Percentiles rank a stretch among this genome's conserved stretches.
Evolutionary conservation across 164 flowering plant genomes (phyloP).

Genomic region (Piper betle): DNA sequence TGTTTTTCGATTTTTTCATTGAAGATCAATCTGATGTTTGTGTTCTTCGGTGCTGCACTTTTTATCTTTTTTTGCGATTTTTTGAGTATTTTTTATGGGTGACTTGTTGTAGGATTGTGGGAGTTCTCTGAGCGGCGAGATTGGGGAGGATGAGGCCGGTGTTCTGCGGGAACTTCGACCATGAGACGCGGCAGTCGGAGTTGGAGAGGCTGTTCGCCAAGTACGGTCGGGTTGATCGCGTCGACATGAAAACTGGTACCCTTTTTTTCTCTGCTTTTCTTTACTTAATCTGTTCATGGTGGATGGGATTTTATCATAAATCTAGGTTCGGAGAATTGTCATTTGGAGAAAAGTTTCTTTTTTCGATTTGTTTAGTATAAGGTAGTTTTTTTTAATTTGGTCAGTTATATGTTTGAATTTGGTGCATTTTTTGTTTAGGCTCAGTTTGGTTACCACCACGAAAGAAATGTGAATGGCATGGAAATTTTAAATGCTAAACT

Average conservation of each 20-base stretch:
- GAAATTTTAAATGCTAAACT: too few relatives aligned
- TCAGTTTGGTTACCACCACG: too few relatives aligned
- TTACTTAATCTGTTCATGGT: not conserved
- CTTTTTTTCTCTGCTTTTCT: not conserved
- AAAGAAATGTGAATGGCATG: too few relatives aligned
- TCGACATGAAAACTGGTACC: slow-evolving; percentile 80
- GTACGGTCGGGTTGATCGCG: slow-evolving; percentile 63
- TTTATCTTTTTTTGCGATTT: not conserved
- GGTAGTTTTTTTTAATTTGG: too few relatives aligned
- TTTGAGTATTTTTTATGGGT: not conserved
- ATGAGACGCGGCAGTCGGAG: slow-evolving; percentile 72
- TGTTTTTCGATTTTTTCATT: not conserved
- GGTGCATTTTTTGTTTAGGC: too few relatives aligned
- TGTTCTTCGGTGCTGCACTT: not conserved
- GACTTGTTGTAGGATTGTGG: not conserved
- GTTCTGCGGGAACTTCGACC: slow-evolving; percentile 71
- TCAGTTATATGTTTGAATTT: too few relatives aligned
- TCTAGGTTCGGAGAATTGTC: too few relatives aligned
- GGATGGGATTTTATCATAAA: too few relatives aligned
- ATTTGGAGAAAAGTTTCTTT: too few relatives aligned
- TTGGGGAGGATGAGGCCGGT: slow-evolving; percentile 50
- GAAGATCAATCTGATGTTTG: not conserved
- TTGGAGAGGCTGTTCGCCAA: slow-evolving; percentile 60
- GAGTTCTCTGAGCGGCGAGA: not conserved
- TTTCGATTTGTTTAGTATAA: too few relatives aligned